These are phyloP conservation scores for Laetiporus sulphureus DNA, from an alignment of 1,284 basidiomycete species.

Conservation along the genomic window DNA sequence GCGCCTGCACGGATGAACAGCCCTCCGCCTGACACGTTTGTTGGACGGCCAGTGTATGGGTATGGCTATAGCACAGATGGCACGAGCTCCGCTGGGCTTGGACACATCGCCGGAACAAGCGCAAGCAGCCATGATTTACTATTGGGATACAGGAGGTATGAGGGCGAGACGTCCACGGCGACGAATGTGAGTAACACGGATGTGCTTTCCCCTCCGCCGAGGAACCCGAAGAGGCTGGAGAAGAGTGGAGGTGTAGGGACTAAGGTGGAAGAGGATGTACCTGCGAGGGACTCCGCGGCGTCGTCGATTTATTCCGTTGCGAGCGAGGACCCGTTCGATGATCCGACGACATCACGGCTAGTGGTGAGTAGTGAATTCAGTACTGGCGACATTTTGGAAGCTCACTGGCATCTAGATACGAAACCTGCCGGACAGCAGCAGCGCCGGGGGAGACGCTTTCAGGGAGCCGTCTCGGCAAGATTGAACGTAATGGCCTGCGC, in stretches of 20 bases:
- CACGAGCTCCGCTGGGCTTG: constrained; percentile 18
- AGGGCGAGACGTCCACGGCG: constrained; percentile 11
- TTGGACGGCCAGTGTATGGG: constrained; percentile 14
- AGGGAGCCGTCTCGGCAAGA: constrained; percentile 14
- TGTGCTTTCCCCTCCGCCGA: constrained; percentile 36
- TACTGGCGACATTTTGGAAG: background rate
- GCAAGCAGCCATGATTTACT: constrained; percentile 61
- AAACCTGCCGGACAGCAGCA: constrained; percentile 19
- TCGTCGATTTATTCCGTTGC: constrained; percentile 25
- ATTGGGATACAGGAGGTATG: constrained; percentile 25
- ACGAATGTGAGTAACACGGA: constrained; percentile 10
- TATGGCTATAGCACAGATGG: constrained; percentile 23
- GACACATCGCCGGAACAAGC: constrained; percentile 44
- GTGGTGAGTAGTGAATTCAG: constrained; percentile 30
- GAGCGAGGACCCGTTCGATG: constrained; percentile 38
- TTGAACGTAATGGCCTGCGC: too few relatives aligned
- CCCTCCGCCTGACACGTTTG: constrained; percentile 32
- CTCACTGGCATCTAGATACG: constrained; percentile 15
- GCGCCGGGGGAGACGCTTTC: constrained; percentile 17
- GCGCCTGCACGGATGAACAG: constrained; percentile 37
- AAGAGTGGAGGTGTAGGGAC: constrained; percentile 11
- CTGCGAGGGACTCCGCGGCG: constrained; percentile 24
- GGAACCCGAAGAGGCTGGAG: constrained; percentile 31
- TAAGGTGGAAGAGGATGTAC: constrained; percentile 41
- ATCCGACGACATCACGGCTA: constrained; percentile 53